phyloP scores from a whole-genome alignment of 768 basidiomycete species.

The Mycena floridula region DNA sequence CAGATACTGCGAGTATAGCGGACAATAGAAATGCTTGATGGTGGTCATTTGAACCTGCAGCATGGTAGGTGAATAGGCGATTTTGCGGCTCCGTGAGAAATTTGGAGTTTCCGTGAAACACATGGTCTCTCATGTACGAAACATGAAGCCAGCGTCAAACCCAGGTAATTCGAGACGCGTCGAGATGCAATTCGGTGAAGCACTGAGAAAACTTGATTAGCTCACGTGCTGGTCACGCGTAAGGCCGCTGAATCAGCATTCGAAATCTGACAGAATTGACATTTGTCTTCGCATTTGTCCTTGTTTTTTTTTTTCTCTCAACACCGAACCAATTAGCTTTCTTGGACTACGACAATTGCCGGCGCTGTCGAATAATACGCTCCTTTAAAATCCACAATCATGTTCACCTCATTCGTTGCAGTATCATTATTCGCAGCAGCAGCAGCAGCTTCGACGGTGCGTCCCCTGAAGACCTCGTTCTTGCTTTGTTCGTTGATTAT shows the following conservation, averaged over 20 bases:
- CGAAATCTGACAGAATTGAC: neutral
- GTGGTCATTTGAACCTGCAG: too few species aligned
- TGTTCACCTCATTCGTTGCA: neutral
- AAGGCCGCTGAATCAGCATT: neutral
- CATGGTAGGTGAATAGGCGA: too few species aligned
- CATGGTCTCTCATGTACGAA: too few species aligned
- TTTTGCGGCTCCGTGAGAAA: too few species aligned
- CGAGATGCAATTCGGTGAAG: too few species aligned
- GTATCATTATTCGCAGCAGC: neutral
- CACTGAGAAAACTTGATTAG: neutral
- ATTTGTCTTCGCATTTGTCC: neutral
- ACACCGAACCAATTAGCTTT: neutral
- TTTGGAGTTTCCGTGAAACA: too few species aligned
- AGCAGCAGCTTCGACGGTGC: neutral
- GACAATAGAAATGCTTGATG: too few species aligned
- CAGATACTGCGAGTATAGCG: too few species aligned
- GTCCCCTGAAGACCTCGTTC: too few species aligned
- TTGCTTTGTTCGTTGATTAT: too few species aligned
- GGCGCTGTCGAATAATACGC: neutral
- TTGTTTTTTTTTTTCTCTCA: neutral
- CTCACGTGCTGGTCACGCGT: neutral
- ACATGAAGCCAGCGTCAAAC: too few species aligned
- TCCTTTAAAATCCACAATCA: neutral
- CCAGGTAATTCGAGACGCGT: too few species aligned
- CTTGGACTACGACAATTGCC: neutral